phyloP scores from a whole-genome alignment of 2,329 filamentous ascomycete species.

The Proliferodiscus dingleyae region DNA sequence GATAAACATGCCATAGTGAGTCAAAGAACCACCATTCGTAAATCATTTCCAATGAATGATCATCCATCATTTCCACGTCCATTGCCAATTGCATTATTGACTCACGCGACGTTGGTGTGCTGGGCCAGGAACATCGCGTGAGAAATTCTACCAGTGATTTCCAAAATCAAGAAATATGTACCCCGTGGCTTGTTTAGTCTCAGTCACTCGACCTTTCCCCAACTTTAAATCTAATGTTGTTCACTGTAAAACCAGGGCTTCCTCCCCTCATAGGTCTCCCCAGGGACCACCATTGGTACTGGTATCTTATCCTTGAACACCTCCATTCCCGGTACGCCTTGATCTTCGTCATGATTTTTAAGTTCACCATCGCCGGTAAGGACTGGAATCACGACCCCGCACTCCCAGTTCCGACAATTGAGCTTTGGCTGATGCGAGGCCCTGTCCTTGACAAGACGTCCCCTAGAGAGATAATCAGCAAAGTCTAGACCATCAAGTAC shows the following conservation, averaged over 20 bases:
- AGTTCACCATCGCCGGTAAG: constrained; percentile 10
- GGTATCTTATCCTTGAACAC: constrained; percentile 52
- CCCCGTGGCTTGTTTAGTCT: too few relatives aligned
- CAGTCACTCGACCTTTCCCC: too few relatives aligned
- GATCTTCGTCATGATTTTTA: not conserved
- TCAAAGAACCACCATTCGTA: too few relatives aligned
- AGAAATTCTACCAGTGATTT: too few relatives aligned
- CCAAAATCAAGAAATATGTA: too few relatives aligned
- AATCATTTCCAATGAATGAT: too few relatives aligned
- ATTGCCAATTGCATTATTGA: too few relatives aligned
- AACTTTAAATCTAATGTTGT: not conserved
- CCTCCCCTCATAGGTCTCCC: constrained; percentile 32
- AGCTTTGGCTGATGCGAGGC: constrained; percentile 65
- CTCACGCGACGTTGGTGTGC: too few relatives aligned
- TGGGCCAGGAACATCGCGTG: too few relatives aligned
- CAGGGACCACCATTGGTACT: constrained; percentile 60
- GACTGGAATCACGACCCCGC: constrained; percentile 74
- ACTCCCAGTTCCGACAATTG: constrained; percentile 91
- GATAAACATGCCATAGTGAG: too few relatives aligned
- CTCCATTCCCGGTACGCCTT: constrained; percentile 26
- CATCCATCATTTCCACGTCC: too few relatives aligned
- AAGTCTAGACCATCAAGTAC: not conserved
- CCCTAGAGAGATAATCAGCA: constrained; percentile 45
- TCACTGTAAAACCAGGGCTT: constrained; percentile 29
- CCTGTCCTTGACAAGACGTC: constrained; percentile 67